These are phyloP conservation scores for Mycena indigotica DNA, from an alignment of 768 basidiomycete genomes.

Conservation along the genomic window DNA sequence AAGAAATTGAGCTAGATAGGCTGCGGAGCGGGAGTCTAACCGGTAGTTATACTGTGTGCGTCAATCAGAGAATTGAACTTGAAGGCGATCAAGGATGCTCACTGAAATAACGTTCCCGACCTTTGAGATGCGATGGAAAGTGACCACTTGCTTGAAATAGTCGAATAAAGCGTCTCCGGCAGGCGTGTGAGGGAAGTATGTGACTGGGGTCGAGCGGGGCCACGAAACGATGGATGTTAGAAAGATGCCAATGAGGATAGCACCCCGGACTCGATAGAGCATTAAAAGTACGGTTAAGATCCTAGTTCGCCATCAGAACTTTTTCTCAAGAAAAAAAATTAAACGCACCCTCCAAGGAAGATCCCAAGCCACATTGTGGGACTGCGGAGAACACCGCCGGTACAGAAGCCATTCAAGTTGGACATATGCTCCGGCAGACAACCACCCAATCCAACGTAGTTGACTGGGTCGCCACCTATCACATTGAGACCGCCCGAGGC, in stretches of 20 bases:
- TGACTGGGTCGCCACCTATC: slow-evolving; percentile 70
- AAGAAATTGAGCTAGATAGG: too few relatives aligned
- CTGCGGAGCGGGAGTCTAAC: slow-evolving; percentile 23
- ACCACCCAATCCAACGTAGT: slow-evolving; percentile 76
- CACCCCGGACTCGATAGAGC: slow-evolving; percentile 83
- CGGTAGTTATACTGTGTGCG: slow-evolving; percentile 50
- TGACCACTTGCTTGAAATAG: slow-evolving; percentile 84
- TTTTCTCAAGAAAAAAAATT: neutral
- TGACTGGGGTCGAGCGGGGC: slow-evolving; percentile 81
- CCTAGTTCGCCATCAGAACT: slow-evolving; percentile 33
- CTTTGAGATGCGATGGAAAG: slow-evolving; percentile 64
- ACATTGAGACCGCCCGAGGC: slow-evolving; percentile 71
- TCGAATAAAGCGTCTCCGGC: slow-evolving; percentile 74
- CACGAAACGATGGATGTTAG: slow-evolving; percentile 85
- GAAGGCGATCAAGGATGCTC: slow-evolving; percentile 26
- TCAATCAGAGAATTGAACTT: neutral
- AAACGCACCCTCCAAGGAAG: slow-evolving; percentile 73
- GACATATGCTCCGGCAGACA: slow-evolving; percentile 56
- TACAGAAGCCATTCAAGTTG: slow-evolving; percentile 62
- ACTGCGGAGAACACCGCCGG: slow-evolving; percentile 61
- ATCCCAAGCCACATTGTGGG: slow-evolving; percentile 90
- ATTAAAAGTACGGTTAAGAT: slow-evolving; percentile 78
- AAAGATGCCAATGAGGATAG: slow-evolving; percentile 82
- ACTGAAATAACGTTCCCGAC: slow-evolving; percentile 73
- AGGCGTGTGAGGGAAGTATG: slow-evolving; percentile 75